Percentiles rank a stretch among this genome's conserved stretches.
phyloP scores from a whole-genome alignment of 2,329 filamentous ascomycete genomes.

The Parastagonospora nodorum region DNA sequence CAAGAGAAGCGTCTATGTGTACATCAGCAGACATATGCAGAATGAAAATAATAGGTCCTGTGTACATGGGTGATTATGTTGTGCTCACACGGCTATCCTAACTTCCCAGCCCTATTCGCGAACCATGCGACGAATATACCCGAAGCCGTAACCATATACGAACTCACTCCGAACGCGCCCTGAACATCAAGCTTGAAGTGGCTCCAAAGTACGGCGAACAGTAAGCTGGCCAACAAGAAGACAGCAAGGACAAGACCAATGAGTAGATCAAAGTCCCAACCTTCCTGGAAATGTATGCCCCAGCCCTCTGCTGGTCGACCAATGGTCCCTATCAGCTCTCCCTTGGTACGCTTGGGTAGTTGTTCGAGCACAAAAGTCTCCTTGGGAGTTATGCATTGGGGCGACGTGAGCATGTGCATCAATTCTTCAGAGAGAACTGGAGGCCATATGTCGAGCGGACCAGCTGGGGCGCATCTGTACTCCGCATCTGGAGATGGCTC shows the following conservation, averaged over 20 bases:
- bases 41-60: no score
- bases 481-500: slow-evolving; percentile 16
- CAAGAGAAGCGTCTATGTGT: no score
- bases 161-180: slow-evolving; percentile 21
- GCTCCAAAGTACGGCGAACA: slow-evolving; percentile 23
- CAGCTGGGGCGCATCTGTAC: slow-evolving; percentile 20
- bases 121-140: background rate
- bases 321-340: slow-evolving; percentile 9
- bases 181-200: slow-evolving; percentile 23
- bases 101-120: background rate
- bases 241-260: slow-evolving; percentile 8
- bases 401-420: slow-evolving; percentile 17
- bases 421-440: slow-evolving; percentile 18
- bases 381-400: slow-evolving; percentile 14
- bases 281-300: slow-evolving; percentile 27
- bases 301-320: slow-evolving; percentile 22
- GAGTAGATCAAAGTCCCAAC: slow-evolving; percentile 16
- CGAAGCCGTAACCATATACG: slow-evolving; percentile 9
- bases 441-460: slow-evolving; percentile 7
- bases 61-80: background rate
- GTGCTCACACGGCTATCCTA: background rate
- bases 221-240: slow-evolving; percentile 15
- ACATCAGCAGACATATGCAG: no score
- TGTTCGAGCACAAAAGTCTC: slow-evolving; percentile 19
- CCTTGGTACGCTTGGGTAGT: slow-evolving; percentile 18